Percentiles rank a stretch among this genome's conserved stretches.
phyloP scores from a whole-genome alignment of 2,329 filamentous ascomycete species.

The Triangularia verruculosa region DNA sequence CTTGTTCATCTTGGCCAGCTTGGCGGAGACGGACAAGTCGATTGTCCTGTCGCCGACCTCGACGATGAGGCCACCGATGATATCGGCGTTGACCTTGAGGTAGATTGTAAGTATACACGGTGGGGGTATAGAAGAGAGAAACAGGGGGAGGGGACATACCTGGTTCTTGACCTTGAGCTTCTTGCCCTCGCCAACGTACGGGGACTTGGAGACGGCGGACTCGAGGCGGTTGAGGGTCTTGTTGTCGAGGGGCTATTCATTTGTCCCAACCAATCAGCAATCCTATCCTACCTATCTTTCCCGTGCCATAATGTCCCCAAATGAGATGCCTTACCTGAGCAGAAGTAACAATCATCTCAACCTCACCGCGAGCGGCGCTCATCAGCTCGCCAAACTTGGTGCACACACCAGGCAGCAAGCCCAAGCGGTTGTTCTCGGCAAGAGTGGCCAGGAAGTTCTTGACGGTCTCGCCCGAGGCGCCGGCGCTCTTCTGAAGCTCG shows the following conservation, averaged over 20 bases:
- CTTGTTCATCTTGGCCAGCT: slow-evolving; percentile 99
- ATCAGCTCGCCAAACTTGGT: slow-evolving; percentile 87
- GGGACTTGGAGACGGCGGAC: slow-evolving; percentile 81
- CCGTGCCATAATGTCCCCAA: no score
- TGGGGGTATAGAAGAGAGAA: slow-evolving; percentile 19
- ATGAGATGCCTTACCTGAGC: slow-evolving; percentile 69
- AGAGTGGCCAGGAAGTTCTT: slow-evolving; percentile 92
- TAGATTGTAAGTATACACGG: neutral
- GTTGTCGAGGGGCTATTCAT: slow-evolving; percentile 71
- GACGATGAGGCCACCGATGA: slow-evolving; percentile 89
- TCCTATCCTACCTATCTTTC: no score
- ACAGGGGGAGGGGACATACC: slow-evolving; percentile 48
- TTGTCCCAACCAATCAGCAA: slow-evolving; percentile 22
- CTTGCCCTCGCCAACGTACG: slow-evolving; percentile 86
- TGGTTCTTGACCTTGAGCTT: slow-evolving; percentile 95
- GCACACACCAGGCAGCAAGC: slow-evolving; percentile 74
- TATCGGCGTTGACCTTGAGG: slow-evolving; percentile 81
- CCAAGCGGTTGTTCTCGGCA: slow-evolving; percentile 94
- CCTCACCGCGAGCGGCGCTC: slow-evolving; percentile 84
- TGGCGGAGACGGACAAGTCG: slow-evolving; percentile 90
- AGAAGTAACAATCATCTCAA: slow-evolving; percentile 88
- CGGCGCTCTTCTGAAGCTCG: slow-evolving; percentile 83
- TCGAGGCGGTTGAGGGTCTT: slow-evolving; percentile 85
- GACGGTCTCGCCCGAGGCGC: slow-evolving; percentile 72
- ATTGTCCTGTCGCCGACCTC: slow-evolving; percentile 98